A percentile compares a stretch with the other conserved stretches of the same genome.
Evolutionary conservation across 1,284 basidiomycete genomes (phyloP).

Genomic region (Malassezia dermatis): DNA sequence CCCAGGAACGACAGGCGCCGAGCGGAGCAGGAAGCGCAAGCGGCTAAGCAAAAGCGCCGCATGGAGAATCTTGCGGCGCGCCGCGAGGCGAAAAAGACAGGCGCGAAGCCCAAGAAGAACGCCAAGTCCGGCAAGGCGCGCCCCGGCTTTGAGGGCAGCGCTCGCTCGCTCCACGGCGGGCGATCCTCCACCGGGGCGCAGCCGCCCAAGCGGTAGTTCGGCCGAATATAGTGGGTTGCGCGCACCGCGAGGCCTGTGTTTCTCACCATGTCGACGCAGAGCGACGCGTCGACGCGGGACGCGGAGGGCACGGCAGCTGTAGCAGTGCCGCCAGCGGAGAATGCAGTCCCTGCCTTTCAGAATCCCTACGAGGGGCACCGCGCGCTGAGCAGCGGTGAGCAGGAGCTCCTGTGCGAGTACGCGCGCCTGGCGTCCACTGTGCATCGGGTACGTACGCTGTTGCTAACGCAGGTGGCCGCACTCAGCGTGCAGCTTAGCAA

Average conservation of each 20-base stretch:
- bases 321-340: background rate
- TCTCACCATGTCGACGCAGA: background rate
- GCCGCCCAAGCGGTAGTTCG: constrained; percentile 11
- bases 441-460: constrained; percentile 23
- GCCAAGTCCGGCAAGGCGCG: constrained; percentile 24
- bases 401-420: constrained; percentile 41
- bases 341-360: background rate
- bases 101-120: constrained; percentile 21
- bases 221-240: constrained; percentile 3
- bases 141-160: constrained; percentile 35
- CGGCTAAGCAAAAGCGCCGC: constrained; percentile 37
- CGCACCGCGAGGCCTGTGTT: background rate
- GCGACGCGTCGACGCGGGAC: background rate
- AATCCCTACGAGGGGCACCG: constrained; percentile 42
- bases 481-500: constrained; percentile 49
- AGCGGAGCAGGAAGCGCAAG: constrained; percentile 27
- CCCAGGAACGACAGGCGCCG: constrained; percentile 26
- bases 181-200: constrained; percentile 6
- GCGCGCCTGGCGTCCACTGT: constrained; percentile 38
- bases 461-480: constrained; percentile 16
- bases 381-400: constrained; percentile 27
- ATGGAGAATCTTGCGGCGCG: constrained; percentile 37
- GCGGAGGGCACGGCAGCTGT: background rate
- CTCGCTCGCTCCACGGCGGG: constrained; percentile 11
- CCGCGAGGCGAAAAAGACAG: constrained; percentile 24